Base-by-base conservation (phyloP, 495 filamentous ascomycete species). In the Aspergillus haitiensis region DNA sequence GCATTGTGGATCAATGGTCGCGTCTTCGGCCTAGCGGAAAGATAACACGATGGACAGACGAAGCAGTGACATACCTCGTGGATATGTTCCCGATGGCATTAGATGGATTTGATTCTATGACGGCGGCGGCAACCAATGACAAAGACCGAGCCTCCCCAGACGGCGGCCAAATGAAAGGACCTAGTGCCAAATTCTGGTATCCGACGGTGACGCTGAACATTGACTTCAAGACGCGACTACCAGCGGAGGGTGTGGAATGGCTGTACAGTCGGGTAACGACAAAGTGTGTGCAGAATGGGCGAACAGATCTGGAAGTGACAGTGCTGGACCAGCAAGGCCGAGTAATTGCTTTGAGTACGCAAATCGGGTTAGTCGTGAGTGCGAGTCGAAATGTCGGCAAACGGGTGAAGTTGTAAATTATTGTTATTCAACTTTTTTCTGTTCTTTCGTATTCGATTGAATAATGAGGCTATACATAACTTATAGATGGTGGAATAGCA, bases 151-250 rank as follows among this genome's bases (percentile, higher is more conserved):
- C 21, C 21, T 27, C 21, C 21, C 21, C 21, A 27, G 49, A 52
- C 52, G 39, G 37, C 33, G 6, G 60, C 53, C 53, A 37, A 58
- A 40, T 64, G 60, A 6, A 42, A 49, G 16, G 44, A 9, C 44
- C 44, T 15, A 47, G 44, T 6, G 72, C 71, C 8, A 72, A 71
- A 52, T 81, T 80, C 64, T 93, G 91, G 91, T 93, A 92, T 73
- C 90, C 89, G 0, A 95, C 90, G 3, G 72, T 94, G 13, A 77
- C 87, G 18, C 70, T 91, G 70, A 86, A 84, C 60, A 59, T 91
- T 31, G 87, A 91, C 61, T 71, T 87, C 50, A 90, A 91, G 74
- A 84, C 82, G 64, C 64, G 71, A 13, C 70, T 90, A 47, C 85
- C 85, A 6, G 67, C 70, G 13, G 74, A 74, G 31, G 86, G 87